Evolutionary conservation across 2,329 filamentous ascomycete species (phyloP), one percentile per base, ranked within the genome.

Genomic region (Alternaria atra): DNA sequence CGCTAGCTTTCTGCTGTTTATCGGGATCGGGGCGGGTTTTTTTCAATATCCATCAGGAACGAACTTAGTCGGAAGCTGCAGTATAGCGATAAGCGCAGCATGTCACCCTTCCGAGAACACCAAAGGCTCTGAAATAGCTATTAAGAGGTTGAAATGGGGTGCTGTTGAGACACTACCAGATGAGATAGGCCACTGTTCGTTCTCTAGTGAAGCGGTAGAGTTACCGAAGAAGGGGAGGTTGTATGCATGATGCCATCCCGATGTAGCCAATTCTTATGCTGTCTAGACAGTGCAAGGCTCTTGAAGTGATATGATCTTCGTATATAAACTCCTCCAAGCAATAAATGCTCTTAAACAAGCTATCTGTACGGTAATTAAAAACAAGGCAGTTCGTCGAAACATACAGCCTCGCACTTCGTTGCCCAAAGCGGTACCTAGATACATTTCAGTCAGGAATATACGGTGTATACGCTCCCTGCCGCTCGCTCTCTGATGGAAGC

Each of bases 61-160:
- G 10, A 8, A 8, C n/a, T 15, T 23, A 17, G 37, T n/a, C 10
- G 37, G 37, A 15, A 40, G 17, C 17, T 40, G 37, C 5, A 40
- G 37, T 23, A 3, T 40, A 7, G 37, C 37, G 0, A 40, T 40
- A 9, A 40, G 17, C 17, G 37, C 37, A 40, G 37, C 37, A 8
- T 40, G 37, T 0, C 37, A 40, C 1, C 37, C 37, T 10, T 1
- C 12, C 12, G 37, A 23, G 5, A 7, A 0, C 17, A n/a, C 10
- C 2, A n/a, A 40, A 0, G 17, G 0, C 8, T 9, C 0, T 1
- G 5, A 12, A 12, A 12, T 40, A 6, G 37, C 10, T 10, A 6
- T 20, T 7, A 12, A 23, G 5, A 40, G 1, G 6, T 40, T 40
- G 17, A 10, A 40, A 2, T 40, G 37, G 37, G 37, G 37, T 13